Conservation (phyloP, 2,329 filamentous ascomycete species). For the Phoma sp. region DNA sequence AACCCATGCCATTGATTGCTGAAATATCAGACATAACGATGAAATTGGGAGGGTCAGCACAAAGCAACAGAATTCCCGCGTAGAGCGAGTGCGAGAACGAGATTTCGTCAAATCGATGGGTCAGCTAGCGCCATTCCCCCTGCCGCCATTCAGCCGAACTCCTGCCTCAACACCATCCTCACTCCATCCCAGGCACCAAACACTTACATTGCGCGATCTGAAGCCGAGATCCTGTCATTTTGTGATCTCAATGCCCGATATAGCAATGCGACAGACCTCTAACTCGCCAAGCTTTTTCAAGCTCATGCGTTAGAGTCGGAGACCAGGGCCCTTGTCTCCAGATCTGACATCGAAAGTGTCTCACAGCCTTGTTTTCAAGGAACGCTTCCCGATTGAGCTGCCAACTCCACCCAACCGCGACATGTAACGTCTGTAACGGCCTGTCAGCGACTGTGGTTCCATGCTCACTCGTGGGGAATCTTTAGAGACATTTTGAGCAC, state of each 20-base stretch:
- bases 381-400: slow-evolving; percentile 8
- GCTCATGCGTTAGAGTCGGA: slow-evolving; percentile 26
- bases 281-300: slow-evolving; percentile 30
- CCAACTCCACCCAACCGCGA: slow-evolving; percentile 20
- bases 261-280: slow-evolving; percentile 18
- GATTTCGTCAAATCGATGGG: neutral
- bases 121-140: neutral
- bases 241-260: neutral
- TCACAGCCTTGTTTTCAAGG: slow-evolving; percentile 23
- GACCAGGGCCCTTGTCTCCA: slow-evolving; percentile 17
- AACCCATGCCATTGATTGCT: neutral
- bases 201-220: neutral
- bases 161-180: neutral
- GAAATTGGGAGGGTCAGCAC: neutral
- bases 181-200: neutral
- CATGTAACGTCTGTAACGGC: slow-evolving; percentile 23
- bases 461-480: slow-evolving; percentile 24
- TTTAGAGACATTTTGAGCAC: slow-evolving; percentile 3
- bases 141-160: neutral
- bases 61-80: neutral
- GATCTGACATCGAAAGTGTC: slow-evolving; percentile 28
- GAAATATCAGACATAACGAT: neutral
- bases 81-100: neutral
- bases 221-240: neutral
- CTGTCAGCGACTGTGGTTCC: slow-evolving; percentile 4